phyloP scores from a whole-genome alignment of 768 basidiomycete species.

The Lentinus brumalis region DNA sequence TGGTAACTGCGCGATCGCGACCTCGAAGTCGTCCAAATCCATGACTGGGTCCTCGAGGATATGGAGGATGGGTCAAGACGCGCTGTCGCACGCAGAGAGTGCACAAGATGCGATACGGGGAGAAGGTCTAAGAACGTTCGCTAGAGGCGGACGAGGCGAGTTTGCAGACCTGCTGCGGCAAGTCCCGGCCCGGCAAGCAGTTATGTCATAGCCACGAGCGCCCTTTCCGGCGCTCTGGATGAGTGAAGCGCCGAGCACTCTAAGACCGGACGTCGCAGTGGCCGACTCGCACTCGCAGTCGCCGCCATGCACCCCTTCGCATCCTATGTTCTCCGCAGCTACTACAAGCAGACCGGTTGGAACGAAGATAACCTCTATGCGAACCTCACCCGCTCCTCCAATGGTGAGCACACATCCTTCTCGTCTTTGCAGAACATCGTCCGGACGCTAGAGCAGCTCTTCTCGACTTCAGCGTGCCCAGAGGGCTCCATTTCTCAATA shows the following conservation, averaged over 20 bases:
- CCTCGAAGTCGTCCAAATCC: constrained; percentile 44
- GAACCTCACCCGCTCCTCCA: constrained; percentile 86
- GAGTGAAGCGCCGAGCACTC: not conserved
- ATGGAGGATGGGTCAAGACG: not conserved
- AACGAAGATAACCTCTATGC: constrained; percentile 94
- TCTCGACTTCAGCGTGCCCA: constrained; percentile 88
- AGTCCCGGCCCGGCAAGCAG: constrained; percentile 1
- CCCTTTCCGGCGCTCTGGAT: not conserved
- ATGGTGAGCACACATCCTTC: constrained; percentile 50
- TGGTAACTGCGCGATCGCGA: constrained; percentile 10
- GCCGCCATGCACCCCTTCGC: constrained; percentile 79
- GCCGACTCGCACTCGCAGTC: not conserved
- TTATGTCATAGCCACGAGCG: not conserved
- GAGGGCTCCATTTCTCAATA: constrained; percentile 74
- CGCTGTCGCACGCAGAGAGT: not conserved
- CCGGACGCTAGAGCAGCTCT: constrained; percentile 55
- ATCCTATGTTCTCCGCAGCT: constrained; percentile 84
- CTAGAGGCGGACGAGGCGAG: not conserved
- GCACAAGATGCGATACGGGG: no score
- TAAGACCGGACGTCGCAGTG: constrained; percentile 11
- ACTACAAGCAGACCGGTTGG: constrained; percentile 94
- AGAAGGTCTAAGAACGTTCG: no score
- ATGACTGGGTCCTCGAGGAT: constrained; percentile 23
- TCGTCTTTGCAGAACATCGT: not conserved
- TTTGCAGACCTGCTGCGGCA: constrained; percentile 9